These are phyloP conservation scores for Gracilaria gracilis DNA, from an alignment of 23 red algal genomes.

Conservation along the genomic window DNA sequence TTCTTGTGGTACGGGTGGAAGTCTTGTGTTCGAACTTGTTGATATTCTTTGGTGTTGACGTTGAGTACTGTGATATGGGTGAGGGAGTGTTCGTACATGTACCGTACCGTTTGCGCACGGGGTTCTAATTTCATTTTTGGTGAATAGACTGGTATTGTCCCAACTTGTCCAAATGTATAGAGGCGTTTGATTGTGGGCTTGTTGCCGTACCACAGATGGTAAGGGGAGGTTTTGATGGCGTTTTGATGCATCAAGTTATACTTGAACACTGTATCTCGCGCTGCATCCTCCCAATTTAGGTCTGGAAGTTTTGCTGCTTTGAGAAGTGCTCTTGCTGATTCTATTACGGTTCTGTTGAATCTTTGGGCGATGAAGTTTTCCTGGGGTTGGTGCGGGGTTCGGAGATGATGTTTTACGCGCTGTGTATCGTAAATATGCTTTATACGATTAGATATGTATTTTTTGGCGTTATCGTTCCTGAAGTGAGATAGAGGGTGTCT, in stretches of 20 bases:
- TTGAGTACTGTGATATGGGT: background rate
- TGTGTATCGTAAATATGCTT: background rate
- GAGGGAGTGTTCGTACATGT: background rate
- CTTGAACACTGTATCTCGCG: background rate
- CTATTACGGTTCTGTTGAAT: slow-evolving; percentile 11
- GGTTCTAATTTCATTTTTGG: slow-evolving; percentile 9
- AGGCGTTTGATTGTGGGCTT: background rate
- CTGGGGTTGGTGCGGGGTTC: slow-evolving; percentile 8
- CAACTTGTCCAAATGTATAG: slow-evolving; percentile 8
- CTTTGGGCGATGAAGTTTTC: slow-evolving; percentile 35
- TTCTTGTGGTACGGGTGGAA: background rate
- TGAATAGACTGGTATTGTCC: background rate
- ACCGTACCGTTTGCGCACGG: background rate
- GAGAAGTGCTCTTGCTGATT: background rate
- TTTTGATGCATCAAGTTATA: slow-evolving; percentile 26
- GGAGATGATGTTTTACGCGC: background rate
- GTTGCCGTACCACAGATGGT: slow-evolving; percentile 9
- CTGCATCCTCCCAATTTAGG: slow-evolving; percentile 18
- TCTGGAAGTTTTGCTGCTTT: background rate
- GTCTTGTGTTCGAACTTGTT: no score
- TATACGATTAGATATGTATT: slow-evolving; percentile 1
- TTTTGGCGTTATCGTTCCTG: slow-evolving; percentile 28
- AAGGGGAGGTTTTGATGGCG: background rate
- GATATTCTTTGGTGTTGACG: no score
- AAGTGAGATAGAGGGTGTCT: background rate